Evolutionary conservation across 306 rosid genomes (phyloP), one percentile per base, ranked within the genome.

Genomic region (Cercis canadensis): DNA sequence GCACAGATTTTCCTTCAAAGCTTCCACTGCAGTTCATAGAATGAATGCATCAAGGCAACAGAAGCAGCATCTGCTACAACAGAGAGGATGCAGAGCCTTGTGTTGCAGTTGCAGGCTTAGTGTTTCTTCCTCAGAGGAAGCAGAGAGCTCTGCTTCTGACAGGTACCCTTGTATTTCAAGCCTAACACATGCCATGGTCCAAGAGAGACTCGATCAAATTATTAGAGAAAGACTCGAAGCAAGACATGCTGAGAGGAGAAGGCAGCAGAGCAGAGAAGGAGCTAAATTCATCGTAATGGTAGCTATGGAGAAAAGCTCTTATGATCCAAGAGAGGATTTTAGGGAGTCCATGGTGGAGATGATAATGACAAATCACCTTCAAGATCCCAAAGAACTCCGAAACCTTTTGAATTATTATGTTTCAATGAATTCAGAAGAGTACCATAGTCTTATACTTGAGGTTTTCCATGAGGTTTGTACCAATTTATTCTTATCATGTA

Each of bases 131-230:
- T 88, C 96, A 5, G 98, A 88, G 60, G 97, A 94, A 83, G 77
- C 85, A 36, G 97, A 85, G 78, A 86, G 86, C 81, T 76, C 90
- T 9, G 69, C 51, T 32, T 90, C 96, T 4, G 85, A 87, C 4
- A 78, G 87, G 78, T 87, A 81, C 67, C 83, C 89, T 0, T 89
- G 96, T 2, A 86, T 91, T 14, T 94, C 99, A 19, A 89, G 88
- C 73, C 80, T 91, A 7, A 88, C 97, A 4, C 96, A 94, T 39
- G 99, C 99, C 61, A 94, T 94, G 99, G 97, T 91, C 59, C 99
- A 90, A 75, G 99, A 91, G 77, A 84, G 91, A 67, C 87, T 94
- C 16, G 95, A 89, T 46, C 96, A 90, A 62, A 81, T 91, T 83
- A 91, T 94, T n/a, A 84, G 83, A 80, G 90, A 90, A 49, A 83